Percentiles rank a stretch among this genome's conserved stretches.
Evolutionary conservation across 345 rosid species (phyloP).

Genomic region (Citrus maxima): DNA sequence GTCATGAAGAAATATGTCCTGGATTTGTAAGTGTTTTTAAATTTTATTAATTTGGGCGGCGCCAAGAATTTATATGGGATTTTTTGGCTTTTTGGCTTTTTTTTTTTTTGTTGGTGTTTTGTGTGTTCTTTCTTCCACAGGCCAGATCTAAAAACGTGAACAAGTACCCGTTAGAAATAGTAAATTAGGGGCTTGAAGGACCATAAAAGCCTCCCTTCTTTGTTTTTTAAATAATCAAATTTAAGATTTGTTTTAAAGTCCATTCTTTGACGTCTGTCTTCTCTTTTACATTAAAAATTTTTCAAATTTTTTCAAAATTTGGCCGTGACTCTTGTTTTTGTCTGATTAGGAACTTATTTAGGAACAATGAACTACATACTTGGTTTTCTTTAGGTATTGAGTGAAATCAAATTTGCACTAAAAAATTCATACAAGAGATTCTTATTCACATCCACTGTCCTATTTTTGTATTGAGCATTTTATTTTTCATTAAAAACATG

Average conservation of each 20-base stretch:
- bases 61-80: conserved; percentile 51
- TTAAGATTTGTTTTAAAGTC: background rate
- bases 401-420: background rate
- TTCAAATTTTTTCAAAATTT: conserved; percentile 10
- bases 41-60: background rate
- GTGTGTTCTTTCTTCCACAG: conserved; percentile 40
- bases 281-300: conserved; percentile 15
- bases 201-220: conserved; percentile 21
- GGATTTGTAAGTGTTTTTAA: background rate
- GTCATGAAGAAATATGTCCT: conserved; percentile 17
- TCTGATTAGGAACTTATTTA: conserved; percentile 16
- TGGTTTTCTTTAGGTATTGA: conserved; percentile 11
- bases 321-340: conserved; percentile 8
- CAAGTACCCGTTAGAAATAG: conserved; percentile 34
- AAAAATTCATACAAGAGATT: background rate
- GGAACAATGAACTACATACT: conserved; percentile 17
- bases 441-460: background rate
- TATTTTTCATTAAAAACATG: no score
- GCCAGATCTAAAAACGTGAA: conserved; percentile 29
- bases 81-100: conserved; percentile 26
- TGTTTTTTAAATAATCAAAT: conserved; percentile 15
- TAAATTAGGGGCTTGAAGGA: conserved; percentile 21
- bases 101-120: conserved; percentile 33
- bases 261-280: conserved; percentile 6
- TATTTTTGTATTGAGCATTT: background rate